Percentiles rank a stretch among this genome's conserved stretches.
phyloP scores from a whole-genome alignment of 495 filamentous ascomycete species.

The Amphirosellinia nigrospora region DNA sequence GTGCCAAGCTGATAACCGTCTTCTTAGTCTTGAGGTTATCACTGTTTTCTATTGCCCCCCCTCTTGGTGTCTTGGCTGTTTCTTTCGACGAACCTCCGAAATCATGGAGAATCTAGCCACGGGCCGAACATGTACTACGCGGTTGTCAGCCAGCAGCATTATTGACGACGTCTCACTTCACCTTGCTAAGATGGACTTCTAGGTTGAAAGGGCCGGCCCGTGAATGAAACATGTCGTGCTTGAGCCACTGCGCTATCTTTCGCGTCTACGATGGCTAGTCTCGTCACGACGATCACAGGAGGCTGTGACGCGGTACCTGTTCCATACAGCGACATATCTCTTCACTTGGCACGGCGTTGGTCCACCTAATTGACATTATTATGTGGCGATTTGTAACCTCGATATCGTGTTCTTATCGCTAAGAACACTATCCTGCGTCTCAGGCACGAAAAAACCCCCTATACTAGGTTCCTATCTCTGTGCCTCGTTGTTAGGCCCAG shows the following conservation, averaged over 20 bases:
- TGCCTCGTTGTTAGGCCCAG: not conserved
- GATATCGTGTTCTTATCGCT: constrained; percentile 10
- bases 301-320: not conserved
- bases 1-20: constrained; percentile 21
- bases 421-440: constrained; percentile 5
- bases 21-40: constrained; percentile 5
- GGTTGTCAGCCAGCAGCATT: not conserved
- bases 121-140: not conserved
- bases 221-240: constrained; percentile 1
- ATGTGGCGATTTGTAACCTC: constrained; percentile 10
- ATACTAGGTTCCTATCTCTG: not conserved
- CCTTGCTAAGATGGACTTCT: not conserved
- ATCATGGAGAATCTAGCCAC: not conserved
- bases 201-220: not conserved
- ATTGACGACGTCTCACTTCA: not conserved
- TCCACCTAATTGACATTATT: constrained; percentile 9
- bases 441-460: not conserved
- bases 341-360: constrained; percentile 4
- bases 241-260: not conserved
- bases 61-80: constrained; percentile 14
- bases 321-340: not conserved
- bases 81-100: constrained; percentile 16
- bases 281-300: constrained; percentile 1
- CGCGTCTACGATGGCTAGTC: not conserved
- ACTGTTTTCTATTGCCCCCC: not conserved